Percentiles rank a stretch among this genome's conserved stretches.
phyloP scores from a whole-genome alignment of 2,329 filamentous ascomycete genomes.

The Alternaria arbusti region DNA sequence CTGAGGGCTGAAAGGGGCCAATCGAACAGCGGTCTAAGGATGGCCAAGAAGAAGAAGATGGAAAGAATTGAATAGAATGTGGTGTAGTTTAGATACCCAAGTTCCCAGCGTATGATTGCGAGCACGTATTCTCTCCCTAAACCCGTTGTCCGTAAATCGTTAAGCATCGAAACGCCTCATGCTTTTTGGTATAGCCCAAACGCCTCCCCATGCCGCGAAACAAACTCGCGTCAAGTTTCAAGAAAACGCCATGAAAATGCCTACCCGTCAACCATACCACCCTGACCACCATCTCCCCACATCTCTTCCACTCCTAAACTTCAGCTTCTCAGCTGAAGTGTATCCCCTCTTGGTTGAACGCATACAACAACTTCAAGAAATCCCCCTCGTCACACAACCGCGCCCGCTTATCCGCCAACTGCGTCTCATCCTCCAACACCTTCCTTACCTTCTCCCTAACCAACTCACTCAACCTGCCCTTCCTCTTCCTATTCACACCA shows the following conservation, averaged over 20 bases:
- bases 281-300: too few relatives aligned
- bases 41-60: neutral
- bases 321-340: constrained; percentile 69
- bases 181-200: constrained; percentile 33
- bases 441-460: constrained; percentile 87
- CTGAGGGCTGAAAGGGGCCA: constrained; percentile 5
- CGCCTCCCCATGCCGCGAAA: neutral
- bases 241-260: too few relatives aligned
- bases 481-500: constrained; percentile 69
- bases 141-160: neutral
- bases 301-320: too few relatives aligned
- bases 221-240: too few relatives aligned
- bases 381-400: constrained; percentile 92
- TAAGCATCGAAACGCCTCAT: neutral
- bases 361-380: constrained; percentile 80
- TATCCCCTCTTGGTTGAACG: constrained; percentile 90
- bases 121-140: neutral
- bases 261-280: too few relatives aligned
- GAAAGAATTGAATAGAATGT: neutral
- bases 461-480: constrained; percentile 79
- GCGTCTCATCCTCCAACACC: constrained; percentile 81
- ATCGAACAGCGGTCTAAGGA: too few relatives aligned
- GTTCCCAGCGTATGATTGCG: neutral
- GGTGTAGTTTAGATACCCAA: constrained; percentile 5
- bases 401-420: constrained; percentile 79